Conservation (phyloP, 345 rosid species). For the Crucihimalaya himalaica region DNA sequence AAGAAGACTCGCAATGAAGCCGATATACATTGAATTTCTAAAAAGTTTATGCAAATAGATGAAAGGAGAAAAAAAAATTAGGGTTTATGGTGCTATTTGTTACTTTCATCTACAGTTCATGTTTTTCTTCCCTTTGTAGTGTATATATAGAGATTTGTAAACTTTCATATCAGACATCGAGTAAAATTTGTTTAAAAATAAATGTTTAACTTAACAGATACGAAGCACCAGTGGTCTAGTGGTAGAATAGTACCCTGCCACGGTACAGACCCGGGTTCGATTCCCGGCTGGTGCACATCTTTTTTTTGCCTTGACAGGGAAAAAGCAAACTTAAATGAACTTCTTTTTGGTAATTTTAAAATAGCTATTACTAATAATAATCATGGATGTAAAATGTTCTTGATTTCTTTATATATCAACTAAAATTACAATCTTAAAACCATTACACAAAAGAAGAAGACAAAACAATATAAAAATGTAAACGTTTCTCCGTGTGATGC, state of each 20-base stretch:
- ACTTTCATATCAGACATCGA: not conserved
- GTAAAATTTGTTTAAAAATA: not conserved
- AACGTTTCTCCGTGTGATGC: slow-evolving; percentile 26
- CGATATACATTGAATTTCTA: not conserved
- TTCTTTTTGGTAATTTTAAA: not conserved
- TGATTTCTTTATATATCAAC: slow-evolving; percentile 20
- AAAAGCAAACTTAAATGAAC: not conserved
- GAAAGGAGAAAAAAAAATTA: not conserved
- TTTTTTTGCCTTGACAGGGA: not conserved
- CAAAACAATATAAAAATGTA: slow-evolving; percentile 17
- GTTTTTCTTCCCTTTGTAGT: slow-evolving; percentile 11
- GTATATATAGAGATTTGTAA: slow-evolving; percentile 7
- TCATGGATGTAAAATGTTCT: not conserved
- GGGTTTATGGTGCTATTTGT: not conserved
- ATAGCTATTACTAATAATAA: not conserved
- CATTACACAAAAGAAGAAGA: slow-evolving; percentile 1
- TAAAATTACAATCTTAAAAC: slow-evolving; percentile 22
- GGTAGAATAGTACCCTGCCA: slow-evolving; percentile 74
- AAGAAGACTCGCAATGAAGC: slow-evolving; percentile 7
- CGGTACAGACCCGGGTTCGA: slow-evolving; percentile 88
- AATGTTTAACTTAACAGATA: no score
- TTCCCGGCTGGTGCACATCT: slow-evolving; percentile 68
- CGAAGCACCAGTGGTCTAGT: slow-evolving; percentile 50
- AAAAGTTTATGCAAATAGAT: slow-evolving; percentile 3
- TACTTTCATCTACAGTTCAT: slow-evolving; percentile 5